Evolutionary conservation across 129 eudicot genomes (phyloP), one percentile per base, ranked within the genome.

Genomic region (Tanacetum coccineum): DNA sequence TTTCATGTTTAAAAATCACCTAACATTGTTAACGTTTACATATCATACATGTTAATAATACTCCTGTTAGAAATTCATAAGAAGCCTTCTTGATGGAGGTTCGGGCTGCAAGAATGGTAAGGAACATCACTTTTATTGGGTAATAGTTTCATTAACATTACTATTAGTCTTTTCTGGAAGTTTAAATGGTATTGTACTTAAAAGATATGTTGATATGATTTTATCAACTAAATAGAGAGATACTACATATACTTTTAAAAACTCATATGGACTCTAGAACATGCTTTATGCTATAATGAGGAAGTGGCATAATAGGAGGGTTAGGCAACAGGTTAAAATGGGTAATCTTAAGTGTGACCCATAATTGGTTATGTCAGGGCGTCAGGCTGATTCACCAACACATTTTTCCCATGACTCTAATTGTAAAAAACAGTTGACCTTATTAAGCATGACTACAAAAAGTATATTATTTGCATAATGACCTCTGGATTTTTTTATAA

Each of bases 1-100:
- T 36, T 14, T 14, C 13, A 32, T 66, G 49, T 53, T 15, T 26
- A 25, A 19, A 22, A 66, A 9, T 36, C 53, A n/a, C 20, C 49
- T 66, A 21, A 62, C 39, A 19, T 40, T 60, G 58, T 39, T 18
- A 13, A 32, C 18, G 3, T 5, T 12, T 52, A 6, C 15, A 47
- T 55, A 17, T 72, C n/a, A 42, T 85, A 67, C 26, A 87, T 96
- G 96, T 91, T 7, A 91, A 74, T 66, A 96, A 92, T 49, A 89
- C 89, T 39, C 98, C 95, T 17, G 96, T 93, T 18, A 80, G 92
- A 76, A 93, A 93, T 70, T 82, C 96, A 19, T 96, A 93, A 80
- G 98, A 93, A 71, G 84, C 96, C 18, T 88, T 93, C 83, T 88
- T 84, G 95, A 93, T 93, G 98, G 98, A 93, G 77, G 83, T 88